Base-by-base conservation (phyloP, 129 eudicot species). In the Gnaphalium uliginosum region DNA sequence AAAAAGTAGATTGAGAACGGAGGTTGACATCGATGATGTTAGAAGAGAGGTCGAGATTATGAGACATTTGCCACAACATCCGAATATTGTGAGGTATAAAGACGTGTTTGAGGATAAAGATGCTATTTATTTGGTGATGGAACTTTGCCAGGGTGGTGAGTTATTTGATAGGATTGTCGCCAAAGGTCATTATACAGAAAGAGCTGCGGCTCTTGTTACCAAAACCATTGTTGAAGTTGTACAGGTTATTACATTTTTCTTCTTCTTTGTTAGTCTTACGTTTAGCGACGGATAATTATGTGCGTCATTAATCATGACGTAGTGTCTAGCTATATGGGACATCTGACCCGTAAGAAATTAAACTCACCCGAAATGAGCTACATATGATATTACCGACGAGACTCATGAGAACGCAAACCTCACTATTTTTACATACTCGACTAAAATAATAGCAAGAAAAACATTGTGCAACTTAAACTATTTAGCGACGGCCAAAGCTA, bases 141-240 rank as follows among this genome's bases (percentile, higher is more conserved):
- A 93, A 81, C 90, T 88, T 54, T 93, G 98, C 63, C 87, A 84
- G 48, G 98, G 98, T 30, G 98, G 98, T 17, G 98, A 93, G 68
- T 83, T 93, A 4, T 93, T 93, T 64, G 98, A 93, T 90, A 87
- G 98, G 82, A 93, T 93, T 68, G 91, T 90, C 14, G 85, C 86
- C 1, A 85, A 81, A 77, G 98, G 98, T 18, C 98, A 90, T 87
- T 93, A 86, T 63, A 90, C 96, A 11, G 98, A 93, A 69, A 83
- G 97, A 39, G 96, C 90, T 22, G 98, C 98, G 7, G 98, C 98
- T 61, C 88, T 71, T 61, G 95, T 81, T 60, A 87, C 95, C 78
- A 87, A 86, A 76, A 93, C 97, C 66, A 90, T 93, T 76, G 82
- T 90, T 69, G 88, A 90, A 68, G 96, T 93, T 70, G 96, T 93